A percentile compares a stretch with the other conserved stretches of the same genome.
phyloP scores from a whole-genome alignment of 2,329 filamentous ascomycete genomes.

The Cryphonectria parasitica region DNA sequence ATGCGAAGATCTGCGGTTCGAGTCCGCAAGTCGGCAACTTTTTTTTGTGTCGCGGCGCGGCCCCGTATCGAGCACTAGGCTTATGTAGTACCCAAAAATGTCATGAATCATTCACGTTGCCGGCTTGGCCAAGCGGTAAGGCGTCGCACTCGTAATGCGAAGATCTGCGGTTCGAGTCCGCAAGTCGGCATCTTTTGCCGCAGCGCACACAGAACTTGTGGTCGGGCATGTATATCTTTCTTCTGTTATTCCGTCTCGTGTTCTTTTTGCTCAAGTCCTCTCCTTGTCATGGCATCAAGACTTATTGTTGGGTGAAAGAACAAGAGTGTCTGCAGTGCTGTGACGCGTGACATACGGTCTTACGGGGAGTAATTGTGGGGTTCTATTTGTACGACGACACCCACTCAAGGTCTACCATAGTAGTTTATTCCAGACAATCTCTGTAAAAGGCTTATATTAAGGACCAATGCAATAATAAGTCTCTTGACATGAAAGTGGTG shows the following conservation, averaged over 20 bases:
- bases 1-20: constrained; percentile 32
- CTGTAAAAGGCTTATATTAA: neutral
- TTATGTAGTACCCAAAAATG: neutral
- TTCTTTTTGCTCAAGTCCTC: neutral
- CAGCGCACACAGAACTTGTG: neutral
- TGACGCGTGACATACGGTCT: neutral
- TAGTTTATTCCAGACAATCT: too few species aligned
- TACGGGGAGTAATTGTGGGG: neutral
- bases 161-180: constrained; percentile 31
- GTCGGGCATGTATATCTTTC: neutral
- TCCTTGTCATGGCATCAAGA: neutral
- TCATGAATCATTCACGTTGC: neutral
- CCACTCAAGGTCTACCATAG: neutral
- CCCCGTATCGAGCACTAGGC: rapidly evolving
- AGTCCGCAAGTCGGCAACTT: constrained; percentile 27
- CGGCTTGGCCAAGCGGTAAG: constrained; percentile 30
- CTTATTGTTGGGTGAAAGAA: neutral
- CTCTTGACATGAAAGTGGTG: neutral
- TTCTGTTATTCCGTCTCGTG: neutral
- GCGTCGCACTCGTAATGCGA: constrained; percentile 30
- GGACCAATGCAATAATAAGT: neutral
- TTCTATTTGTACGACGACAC: neutral
- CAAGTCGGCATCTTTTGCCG: constrained; percentile 20
- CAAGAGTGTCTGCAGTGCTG: neutral
- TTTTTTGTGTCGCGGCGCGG: neutral